Evolutionary conservation across 2,329 filamentous ascomycete genomes (phyloP).

Genomic region (Phaeosphaeriaceae sp.): DNA sequence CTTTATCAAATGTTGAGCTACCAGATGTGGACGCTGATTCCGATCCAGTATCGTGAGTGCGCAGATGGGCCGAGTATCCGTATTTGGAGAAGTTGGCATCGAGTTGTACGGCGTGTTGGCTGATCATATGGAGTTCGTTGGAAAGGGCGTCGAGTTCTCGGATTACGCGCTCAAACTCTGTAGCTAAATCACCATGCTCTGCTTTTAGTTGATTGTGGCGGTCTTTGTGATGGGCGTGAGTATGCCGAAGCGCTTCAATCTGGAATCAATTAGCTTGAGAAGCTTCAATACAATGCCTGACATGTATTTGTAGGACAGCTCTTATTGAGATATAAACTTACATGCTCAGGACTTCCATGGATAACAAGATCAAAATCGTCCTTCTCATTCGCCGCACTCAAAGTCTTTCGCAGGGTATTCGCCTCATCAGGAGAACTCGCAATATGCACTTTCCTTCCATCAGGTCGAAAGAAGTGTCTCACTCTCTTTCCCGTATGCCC

Average conservation of each 20-base stretch:
- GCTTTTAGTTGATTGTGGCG: slow-evolving; percentile 56
- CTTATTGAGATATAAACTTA: slow-evolving; percentile 16
- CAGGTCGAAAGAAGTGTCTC: slow-evolving; percentile 61
- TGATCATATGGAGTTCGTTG: slow-evolving; percentile 61
- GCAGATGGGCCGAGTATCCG: slow-evolving; percentile 65
- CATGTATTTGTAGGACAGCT: no score
- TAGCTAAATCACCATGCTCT: slow-evolving; percentile 59
- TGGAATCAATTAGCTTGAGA: slow-evolving; percentile 1
- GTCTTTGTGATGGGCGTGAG: slow-evolving; percentile 61
- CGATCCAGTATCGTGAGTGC: slow-evolving; percentile 41
- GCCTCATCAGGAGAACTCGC: slow-evolving; percentile 63
- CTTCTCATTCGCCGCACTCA: slow-evolving; percentile 45
- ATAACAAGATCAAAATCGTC: slow-evolving; percentile 64
- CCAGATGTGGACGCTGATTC: slow-evolving; percentile 10
- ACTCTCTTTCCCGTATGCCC: slow-evolving; percentile 49
- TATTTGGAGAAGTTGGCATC: slow-evolving; percentile 69
- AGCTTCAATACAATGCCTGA: background rate
- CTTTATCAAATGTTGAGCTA: slow-evolving; percentile 39
- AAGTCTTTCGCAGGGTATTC: slow-evolving; percentile 54
- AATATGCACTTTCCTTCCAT: slow-evolving; percentile 64
- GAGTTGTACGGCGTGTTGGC: slow-evolving; percentile 60
- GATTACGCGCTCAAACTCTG: slow-evolving; percentile 64
- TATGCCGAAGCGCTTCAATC: slow-evolving; percentile 57
- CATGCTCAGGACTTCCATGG: slow-evolving; percentile 61
- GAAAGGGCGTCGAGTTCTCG: slow-evolving; percentile 60